Conservation (phyloP, 495 filamentous ascomycete genomes). For the Penicillium verhagenii region DNA sequence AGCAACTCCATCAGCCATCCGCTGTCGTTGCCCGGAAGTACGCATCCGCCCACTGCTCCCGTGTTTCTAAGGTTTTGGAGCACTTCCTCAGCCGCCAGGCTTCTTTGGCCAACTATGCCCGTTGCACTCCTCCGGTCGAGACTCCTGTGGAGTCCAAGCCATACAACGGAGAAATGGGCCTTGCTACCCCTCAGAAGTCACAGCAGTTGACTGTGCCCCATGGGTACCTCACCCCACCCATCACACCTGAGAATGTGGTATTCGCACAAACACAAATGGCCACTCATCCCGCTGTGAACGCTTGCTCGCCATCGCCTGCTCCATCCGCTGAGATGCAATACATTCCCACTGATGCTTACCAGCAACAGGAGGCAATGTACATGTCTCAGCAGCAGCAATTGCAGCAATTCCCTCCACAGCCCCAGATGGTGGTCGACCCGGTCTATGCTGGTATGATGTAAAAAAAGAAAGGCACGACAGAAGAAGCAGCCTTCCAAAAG, state of each 20-base stretch:
- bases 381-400: slow-evolving; percentile 22
- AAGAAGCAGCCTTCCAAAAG: slow-evolving; percentile 22
- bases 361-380: slow-evolving; percentile 37
- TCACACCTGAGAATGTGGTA: slow-evolving; percentile 82
- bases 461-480: slow-evolving; percentile 9
- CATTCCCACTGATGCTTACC: slow-evolving; percentile 37
- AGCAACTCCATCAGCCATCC: slow-evolving; percentile 84
- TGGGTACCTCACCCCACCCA: slow-evolving; percentile 91
- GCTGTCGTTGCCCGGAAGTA: slow-evolving; percentile 87
- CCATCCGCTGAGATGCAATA: slow-evolving; percentile 42
- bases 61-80: slow-evolving; percentile 77
- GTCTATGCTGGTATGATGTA: slow-evolving; percentile 34
- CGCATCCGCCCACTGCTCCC: slow-evolving; percentile 72
- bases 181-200: slow-evolving; percentile 84
- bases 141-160: slow-evolving; percentile 55
- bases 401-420: slow-evolving; percentile 34
- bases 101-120: slow-evolving; percentile 65
- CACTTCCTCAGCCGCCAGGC: slow-evolving; percentile 84
- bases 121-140: slow-evolving; percentile 71
- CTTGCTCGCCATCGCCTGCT: slow-evolving; percentile 42
- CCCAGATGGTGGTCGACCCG: slow-evolving; percentile 39
- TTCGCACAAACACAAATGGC: slow-evolving; percentile 40
- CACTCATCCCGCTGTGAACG: slow-evolving; percentile 24
- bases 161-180: slow-evolving; percentile 50
- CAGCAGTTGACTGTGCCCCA: slow-evolving; percentile 62